Conservation (phyloP, 805 yeast genomes). For the Candida stauntonica region DNA sequence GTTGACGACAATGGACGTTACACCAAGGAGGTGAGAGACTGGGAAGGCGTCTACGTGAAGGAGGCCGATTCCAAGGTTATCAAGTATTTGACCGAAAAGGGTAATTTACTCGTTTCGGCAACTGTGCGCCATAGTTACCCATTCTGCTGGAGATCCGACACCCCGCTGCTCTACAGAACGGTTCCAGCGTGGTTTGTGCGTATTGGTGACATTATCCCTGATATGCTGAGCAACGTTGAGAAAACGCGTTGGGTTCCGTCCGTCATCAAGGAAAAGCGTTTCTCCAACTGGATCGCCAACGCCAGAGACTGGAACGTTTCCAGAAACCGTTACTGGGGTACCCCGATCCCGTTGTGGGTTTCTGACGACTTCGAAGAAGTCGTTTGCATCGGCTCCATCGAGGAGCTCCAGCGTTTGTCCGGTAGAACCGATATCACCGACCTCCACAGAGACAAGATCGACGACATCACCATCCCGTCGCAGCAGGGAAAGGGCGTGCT, state of each 20-base stretch:
- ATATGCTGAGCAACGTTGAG: conserved; percentile 81
- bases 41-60: conserved; percentile 82
- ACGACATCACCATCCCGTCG: conserved; percentile 90
- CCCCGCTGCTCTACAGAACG: conserved; percentile 92
- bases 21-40: conserved; percentile 69
- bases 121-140: conserved; percentile 97
- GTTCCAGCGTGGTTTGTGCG: conserved; percentile 99
- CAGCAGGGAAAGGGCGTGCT: conserved; percentile 81
- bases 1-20: conserved; percentile 90
- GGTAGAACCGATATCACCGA: conserved; percentile 82
- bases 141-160: conserved; percentile 99
- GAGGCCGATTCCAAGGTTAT: conserved; percentile 93
- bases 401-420: conserved; percentile 77
- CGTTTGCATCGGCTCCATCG: conserved; percentile 89
- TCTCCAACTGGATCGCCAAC: conserved; percentile 95
- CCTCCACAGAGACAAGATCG: conserved; percentile 91
- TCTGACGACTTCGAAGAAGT: conserved; percentile 90
- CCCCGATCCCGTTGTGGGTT: conserved; percentile 98
- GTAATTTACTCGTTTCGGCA: conserved; percentile 66
- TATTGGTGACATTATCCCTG: conserved; percentile 80
- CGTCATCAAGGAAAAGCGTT: conserved; percentile 88
- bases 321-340: conserved; percentile 99
- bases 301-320: conserved; percentile 99
- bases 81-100: conserved; percentile 73
- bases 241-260: conserved; percentile 93